Evolutionary conservation across 108 stramenopile species (phyloP), one percentile per base, ranked within the genome.

Genomic region (Mediolabrus comicus): DNA sequence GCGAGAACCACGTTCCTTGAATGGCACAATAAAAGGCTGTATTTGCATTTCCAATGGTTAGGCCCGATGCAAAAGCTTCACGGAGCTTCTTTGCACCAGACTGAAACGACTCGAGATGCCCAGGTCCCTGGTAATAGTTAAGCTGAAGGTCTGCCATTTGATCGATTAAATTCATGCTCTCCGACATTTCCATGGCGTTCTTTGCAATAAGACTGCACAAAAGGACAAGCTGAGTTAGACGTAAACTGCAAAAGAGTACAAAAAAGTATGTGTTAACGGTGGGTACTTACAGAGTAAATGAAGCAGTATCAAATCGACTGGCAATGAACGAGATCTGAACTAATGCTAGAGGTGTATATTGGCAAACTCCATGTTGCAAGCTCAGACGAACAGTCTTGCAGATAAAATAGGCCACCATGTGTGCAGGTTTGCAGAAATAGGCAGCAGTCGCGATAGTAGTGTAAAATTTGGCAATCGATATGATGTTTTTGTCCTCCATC

Each of bases 321-420:
- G 36, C 36, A 38, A 38, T 13, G 9, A 10, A 10, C 10, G 14
- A 16, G 39, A 41, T 3, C n/a, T 41, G 39, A 16, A 41, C 16
- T 0, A 41, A 17, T 2, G 39, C 3, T 4, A 16, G n/a, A 2
- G 39, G 39, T 14, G 39, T 41, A 29, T 74, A 61, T 51, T 68
- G 57, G 30, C 69, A 79, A 1, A 39, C 22, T 9, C 65, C 60
- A 22, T 56, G 28, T 17, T 56, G 36, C 54, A 79, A 54, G 16
- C 54, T 68, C 2, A 41, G 39, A 14, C 17, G 39, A 3, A 41
- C 39, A 16, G 39, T 16, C 17, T 41, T 41, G 39, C 39, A 41
- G 39, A 17, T 41, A 41, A 41, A 41, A 17, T n/a, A 41, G 13
- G 17, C 17, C 11, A 16, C 39, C 3, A n/a, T 54, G 27, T 54